Evolutionary conservation across 2,329 filamentous ascomycete species (phyloP).

Genomic region (Talaromyces atroroseus): DNA sequence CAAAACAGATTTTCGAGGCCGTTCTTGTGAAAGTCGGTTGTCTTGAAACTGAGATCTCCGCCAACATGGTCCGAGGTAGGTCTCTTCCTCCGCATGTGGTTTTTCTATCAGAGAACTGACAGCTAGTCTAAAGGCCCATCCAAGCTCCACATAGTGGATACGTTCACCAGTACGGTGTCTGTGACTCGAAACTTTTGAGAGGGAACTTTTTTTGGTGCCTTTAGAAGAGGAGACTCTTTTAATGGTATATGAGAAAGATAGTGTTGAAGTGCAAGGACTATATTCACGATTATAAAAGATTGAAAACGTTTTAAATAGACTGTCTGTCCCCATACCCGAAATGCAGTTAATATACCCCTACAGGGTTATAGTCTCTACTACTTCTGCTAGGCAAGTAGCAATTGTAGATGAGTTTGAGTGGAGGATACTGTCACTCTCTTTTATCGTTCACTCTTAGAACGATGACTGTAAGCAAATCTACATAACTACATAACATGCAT

Average conservation of each 20-base stretch:
- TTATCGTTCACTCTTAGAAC: too few species aligned
- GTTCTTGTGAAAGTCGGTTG: constrained; percentile 26
- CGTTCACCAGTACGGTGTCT: constrained; percentile 16
- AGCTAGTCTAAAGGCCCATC: constrained; percentile 32
- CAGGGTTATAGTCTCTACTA: neutral
- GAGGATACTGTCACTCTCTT: neutral
- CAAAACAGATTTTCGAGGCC: constrained; percentile 28
- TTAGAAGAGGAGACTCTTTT: neutral
- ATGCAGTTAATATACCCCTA: neutral
- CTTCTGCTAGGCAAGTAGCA: neutral
- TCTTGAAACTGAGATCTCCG: constrained; percentile 28
- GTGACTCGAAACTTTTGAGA: constrained; percentile 8
- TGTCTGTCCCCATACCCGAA: neutral
- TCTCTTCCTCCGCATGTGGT: neutral
- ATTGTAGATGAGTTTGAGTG: neutral
- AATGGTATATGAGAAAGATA: neutral
- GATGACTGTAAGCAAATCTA: too few species aligned
- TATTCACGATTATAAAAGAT: neutral
- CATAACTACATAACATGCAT: too few species aligned
- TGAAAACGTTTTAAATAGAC: neutral
- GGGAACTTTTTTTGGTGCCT: neutral
- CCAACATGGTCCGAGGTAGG: constrained; percentile 37
- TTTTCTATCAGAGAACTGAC: neutral
- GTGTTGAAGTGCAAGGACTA: neutral
- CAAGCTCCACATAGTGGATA: constrained; percentile 37